phyloP scores from a whole-genome alignment of 1,139 yeast species.

The Zygosaccharomyces sapae region DNA sequence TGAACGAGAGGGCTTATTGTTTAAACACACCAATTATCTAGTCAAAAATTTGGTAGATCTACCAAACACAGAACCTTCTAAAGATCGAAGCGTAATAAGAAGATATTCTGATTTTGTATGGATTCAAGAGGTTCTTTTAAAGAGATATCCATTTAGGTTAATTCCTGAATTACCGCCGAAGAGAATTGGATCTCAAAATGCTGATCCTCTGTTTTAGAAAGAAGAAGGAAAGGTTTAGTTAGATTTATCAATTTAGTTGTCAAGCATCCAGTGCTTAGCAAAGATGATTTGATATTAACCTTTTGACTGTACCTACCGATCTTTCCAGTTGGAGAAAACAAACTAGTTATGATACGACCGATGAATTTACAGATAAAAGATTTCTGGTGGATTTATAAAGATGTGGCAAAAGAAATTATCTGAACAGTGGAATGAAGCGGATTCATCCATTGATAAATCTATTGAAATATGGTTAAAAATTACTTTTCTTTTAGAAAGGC shows the following conservation, averaged over 20 bases:
- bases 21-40: conserved; percentile 82
- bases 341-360: conserved; percentile 66
- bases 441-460: conserved; percentile 34
- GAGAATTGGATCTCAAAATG: conserved; percentile 63
- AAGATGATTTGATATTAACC: conserved; percentile 71
- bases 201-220: conserved; percentile 76
- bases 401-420: conserved; percentile 45
- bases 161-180: conserved; percentile 88
- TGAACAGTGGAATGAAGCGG: conserved; percentile 35
- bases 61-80: conserved; percentile 42
- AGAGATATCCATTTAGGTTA: conserved; percentile 80
- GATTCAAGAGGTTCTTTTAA: conserved; percentile 70
- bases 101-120: conserved; percentile 90
- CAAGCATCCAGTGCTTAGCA: conserved; percentile 73
- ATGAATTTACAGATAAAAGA: conserved; percentile 71
- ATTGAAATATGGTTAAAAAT: conserved; percentile 54
- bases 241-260: conserved; percentile 76
- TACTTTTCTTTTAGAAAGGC: conserved; percentile 65
- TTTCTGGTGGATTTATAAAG: conserved; percentile 39
- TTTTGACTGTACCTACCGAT: conserved; percentile 82
- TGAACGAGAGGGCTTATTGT: conserved; percentile 82
- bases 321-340: conserved; percentile 76
- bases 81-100: conserved; percentile 60
- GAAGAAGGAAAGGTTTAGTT: conserved; percentile 76
- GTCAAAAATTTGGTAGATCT: conserved; percentile 51